A percentile compares a stretch with the other conserved stretches of the same genome.
Evolutionary conservation across 306 rosid species (phyloP).

Genomic region (Aeschynomene evenia): DNA sequence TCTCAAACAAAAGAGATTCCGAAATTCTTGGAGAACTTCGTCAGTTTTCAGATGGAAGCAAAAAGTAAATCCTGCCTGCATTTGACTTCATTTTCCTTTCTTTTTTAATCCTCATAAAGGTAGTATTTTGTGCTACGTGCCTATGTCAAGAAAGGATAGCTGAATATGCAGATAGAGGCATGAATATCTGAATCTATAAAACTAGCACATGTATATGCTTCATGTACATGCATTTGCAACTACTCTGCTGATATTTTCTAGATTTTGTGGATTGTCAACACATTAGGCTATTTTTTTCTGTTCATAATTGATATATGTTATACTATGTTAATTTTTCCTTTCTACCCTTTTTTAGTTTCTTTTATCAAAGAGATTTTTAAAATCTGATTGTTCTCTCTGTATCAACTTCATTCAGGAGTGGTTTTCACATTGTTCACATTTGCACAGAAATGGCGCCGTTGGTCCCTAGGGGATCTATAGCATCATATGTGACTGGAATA

Average conservation of each 20-base stretch:
- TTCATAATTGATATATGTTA: background rate
- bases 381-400: conserved; percentile 36
- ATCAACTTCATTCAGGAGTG: conserved; percentile 58
- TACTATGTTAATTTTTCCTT: background rate
- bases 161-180: background rate
- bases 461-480: conserved; percentile 68
- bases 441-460: conserved; percentile 89
- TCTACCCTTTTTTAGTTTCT: background rate
- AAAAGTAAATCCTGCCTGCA: conserved; percentile 48
- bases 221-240: background rate
- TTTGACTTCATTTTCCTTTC: conserved; percentile 8
- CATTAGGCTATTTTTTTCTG: background rate
- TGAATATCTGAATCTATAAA: background rate
- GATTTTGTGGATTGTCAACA: background rate
- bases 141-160: background rate
- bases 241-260: background rate
- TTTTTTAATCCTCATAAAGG: conserved; percentile 12
- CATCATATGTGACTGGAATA: conserved; percentile 82
- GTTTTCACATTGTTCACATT: conserved; percentile 78
- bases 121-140: background rate
- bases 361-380: background rate
- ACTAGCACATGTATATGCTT: background rate
- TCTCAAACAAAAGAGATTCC: conserved; percentile 44
- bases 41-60: conserved; percentile 48
- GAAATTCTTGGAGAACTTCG: conserved; percentile 69